Percentiles rank a stretch among this genome's conserved stretches.
Evolutionary conservation across 2,329 filamentous ascomycete genomes (phyloP).

Genomic region (Colletotrichum cereale): DNA sequence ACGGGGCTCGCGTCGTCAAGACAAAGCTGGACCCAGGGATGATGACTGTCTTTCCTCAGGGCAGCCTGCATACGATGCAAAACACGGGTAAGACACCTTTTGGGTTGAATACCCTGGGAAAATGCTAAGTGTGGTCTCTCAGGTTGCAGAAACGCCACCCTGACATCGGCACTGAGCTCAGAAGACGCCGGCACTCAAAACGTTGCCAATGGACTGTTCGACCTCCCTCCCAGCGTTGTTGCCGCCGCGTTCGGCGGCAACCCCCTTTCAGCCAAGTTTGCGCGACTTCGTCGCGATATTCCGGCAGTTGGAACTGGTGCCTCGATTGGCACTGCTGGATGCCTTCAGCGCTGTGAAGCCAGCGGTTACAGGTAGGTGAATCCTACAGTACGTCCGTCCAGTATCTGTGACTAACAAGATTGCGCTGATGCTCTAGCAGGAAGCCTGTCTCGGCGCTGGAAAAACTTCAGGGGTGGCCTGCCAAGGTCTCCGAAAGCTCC

Average conservation of each 20-base stretch:
- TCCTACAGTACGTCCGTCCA: not conserved
- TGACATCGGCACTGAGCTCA: slow-evolving; percentile 61
- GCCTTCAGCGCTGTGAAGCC: slow-evolving; percentile 35
- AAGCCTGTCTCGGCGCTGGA: not conserved
- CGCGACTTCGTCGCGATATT: slow-evolving; percentile 33
- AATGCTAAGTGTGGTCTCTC: slow-evolving; percentile 1
- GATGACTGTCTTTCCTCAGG: slow-evolving; percentile 64
- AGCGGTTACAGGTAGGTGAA: slow-evolving; percentile 12
- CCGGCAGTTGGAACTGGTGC: slow-evolving; percentile 42
- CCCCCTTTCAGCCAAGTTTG: slow-evolving; percentile 44
- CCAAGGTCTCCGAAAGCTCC: not conserved
- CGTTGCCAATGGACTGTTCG: slow-evolving; percentile 58
- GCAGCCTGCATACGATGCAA: slow-evolving; percentile 62
- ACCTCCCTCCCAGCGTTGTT: slow-evolving; percentile 55
- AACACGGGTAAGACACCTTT: slow-evolving; percentile 57
- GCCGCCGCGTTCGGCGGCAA: slow-evolving; percentile 55
- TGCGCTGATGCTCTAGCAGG: not conserved
- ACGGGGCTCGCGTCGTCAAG: slow-evolving; percentile 58
- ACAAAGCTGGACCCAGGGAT: slow-evolving; percentile 56
- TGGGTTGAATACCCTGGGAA: too few relatives aligned
- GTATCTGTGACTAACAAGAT: too few relatives aligned
- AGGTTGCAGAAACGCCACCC: slow-evolving; percentile 62
- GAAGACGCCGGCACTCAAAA: slow-evolving; percentile 65
- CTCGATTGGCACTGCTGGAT: slow-evolving; percentile 37
- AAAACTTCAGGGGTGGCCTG: not conserved